phyloP scores from a whole-genome alignment of 2,329 filamentous ascomycete genomes.

The Colletotrichum theobromicola region DNA sequence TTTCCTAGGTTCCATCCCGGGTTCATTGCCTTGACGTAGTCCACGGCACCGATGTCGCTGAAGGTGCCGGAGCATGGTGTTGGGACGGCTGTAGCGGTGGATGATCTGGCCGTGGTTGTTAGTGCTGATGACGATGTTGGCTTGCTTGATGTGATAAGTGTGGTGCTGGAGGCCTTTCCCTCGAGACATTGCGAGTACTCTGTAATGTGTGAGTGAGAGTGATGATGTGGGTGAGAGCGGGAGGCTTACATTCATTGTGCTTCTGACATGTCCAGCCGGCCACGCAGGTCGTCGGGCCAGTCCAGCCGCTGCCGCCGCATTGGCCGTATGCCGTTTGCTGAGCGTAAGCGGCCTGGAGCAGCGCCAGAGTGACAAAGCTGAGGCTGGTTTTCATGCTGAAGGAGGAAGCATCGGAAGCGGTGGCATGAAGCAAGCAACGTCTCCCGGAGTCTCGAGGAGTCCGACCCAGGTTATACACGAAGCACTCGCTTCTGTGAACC shows the following conservation, averaged over 20 bases:
- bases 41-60: slow-evolving; percentile 46
- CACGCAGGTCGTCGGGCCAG: slow-evolving; percentile 7
- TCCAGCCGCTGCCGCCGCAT: slow-evolving; percentile 16
- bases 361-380: neutral
- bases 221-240: neutral
- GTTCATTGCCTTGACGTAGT: slow-evolving; percentile 52
- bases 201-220: neutral
- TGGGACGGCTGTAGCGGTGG: neutral
- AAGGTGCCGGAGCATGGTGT: slow-evolving; percentile 45
- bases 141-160: neutral
- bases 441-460: neutral
- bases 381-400: neutral
- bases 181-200: slow-evolving; percentile 21
- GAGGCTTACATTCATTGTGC: slow-evolving; percentile 6
- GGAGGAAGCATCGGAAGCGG: neutral
- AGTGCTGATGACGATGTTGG: neutral
- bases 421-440: neutral
- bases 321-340: slow-evolving; percentile 11
- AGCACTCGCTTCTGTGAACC: neutral
- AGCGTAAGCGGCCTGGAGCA: neutral
- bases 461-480: neutral
- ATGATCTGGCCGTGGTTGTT: neutral
- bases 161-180: neutral
- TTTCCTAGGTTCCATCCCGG: slow-evolving; percentile 68
- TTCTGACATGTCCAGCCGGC: slow-evolving; percentile 14